A percentile compares a stretch with the other conserved stretches of the same genome.
Evolutionary conservation across 305 asterid genomes (phyloP).

Genomic region (Solanum chacoense): DNA sequence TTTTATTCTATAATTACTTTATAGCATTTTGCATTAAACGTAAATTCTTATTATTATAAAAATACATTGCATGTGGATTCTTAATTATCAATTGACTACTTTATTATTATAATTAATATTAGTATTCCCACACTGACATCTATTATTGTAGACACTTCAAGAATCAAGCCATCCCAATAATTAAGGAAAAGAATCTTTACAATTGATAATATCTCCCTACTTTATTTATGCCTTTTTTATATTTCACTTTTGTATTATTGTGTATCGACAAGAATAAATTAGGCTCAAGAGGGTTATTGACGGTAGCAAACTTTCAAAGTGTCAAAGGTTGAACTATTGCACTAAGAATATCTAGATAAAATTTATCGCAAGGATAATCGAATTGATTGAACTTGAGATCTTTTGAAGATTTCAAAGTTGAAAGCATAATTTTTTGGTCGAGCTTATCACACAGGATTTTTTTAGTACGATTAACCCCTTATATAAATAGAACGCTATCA

Average conservation of each 20-base stretch:
- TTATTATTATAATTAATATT: not conserved
- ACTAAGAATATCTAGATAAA: not conserved
- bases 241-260: not conserved
- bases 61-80: not conserved
- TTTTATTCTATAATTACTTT: not conserved
- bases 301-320: not conserved
- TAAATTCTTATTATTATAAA: not conserved
- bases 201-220: not conserved
- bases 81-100: not conserved
- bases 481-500: not conserved
- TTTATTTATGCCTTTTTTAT: not conserved
- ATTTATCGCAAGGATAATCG: not conserved
- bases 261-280: not conserved
- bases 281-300: not conserved
- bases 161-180: not conserved
- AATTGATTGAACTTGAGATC: not conserved
- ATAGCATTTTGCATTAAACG: not conserved
- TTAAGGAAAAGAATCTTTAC: not conserved
- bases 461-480: not conserved
- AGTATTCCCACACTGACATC: not conserved
- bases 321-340: not conserved
- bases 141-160: not conserved
- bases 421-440: not conserved
- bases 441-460: fast-evolving
- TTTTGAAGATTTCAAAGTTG: not conserved